Base-by-base conservation (phyloP, 2,329 filamentous ascomycete species). In the Epichloe uncinata region DNA sequence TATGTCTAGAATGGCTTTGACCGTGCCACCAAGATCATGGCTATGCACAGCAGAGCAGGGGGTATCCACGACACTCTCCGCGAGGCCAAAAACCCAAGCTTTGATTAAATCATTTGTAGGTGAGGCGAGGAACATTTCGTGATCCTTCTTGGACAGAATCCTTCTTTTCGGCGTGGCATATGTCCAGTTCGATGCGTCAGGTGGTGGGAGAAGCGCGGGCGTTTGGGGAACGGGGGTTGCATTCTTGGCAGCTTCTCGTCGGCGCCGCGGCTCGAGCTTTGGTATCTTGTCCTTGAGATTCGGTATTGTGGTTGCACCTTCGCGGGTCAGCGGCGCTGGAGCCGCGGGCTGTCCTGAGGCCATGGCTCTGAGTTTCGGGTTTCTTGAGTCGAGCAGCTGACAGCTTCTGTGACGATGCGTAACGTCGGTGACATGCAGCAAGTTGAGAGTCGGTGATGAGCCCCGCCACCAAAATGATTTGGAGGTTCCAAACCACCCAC, bases 71-170 rank as follows among this genome's bases (percentile, higher is more conserved):
- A 95, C 86, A 4, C 85, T 81, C 59, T 96, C 90, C 42, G 89
- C 83, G 20, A 98, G 79, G 9, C 79, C 78, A 66, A 95, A 96
- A 54, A 96, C 75, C 69, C 95, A 98, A 18, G 86, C 81, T 51
- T 86, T 72, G 42, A 98, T 76, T 40, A 97, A 76, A 7, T 73
- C 73, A 65, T 87, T 85, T 6, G 90, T 84, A 0, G 83, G 73
- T 0, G 90, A 96, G 0, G 78, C 70, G 16, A 89, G 75, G 60
- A 97, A 98, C 4, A 88, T 69, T 16, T 86, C 75, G 63, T 95
- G 90, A 57, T 98, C 93, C 45, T 78, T 72, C 2, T 73, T 73
- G 3, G 89, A 91, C 12, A 98, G 71, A 48, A 98, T 97, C 8
- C 90, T 79, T 53, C 90, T 78, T 12, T 74, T 78, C 0, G 93